These are phyloP conservation scores for Magnusiomyces sp. DNA, from an alignment of 1,139 yeast species.

Conservation along the genomic window DNA sequence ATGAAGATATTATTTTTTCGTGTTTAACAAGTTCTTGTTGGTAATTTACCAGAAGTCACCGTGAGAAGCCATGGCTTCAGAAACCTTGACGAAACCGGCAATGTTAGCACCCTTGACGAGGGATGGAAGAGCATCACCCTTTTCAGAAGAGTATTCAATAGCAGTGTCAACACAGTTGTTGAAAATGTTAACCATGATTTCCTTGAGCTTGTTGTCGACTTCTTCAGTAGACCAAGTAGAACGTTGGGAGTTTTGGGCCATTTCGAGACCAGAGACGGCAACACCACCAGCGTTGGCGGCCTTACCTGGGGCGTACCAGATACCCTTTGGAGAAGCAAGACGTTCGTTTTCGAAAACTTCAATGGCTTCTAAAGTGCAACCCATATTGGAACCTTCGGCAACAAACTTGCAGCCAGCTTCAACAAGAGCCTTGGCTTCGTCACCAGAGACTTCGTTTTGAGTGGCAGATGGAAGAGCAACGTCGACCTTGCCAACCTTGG, in stretches of 20 bases:
- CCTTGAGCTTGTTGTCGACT: conserved; percentile 80
- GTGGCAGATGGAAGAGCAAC: conserved; percentile 98
- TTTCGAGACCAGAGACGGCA: conserved; percentile 95
- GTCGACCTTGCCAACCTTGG: conserved; percentile 82
- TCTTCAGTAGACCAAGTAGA: conserved; percentile 79
- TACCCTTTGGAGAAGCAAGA: conserved; percentile 44
- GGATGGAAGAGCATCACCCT: conserved; percentile 68
- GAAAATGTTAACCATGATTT: conserved; percentile 90
- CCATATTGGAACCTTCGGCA: conserved; percentile 99
- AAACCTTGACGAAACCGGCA: conserved; percentile 97
- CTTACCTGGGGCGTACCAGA: conserved; percentile 99
- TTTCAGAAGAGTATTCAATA: conserved; percentile 63
- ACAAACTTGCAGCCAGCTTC: conserved; percentile 87
- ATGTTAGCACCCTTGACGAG: conserved; percentile 97
- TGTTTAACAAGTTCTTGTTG: too few species aligned
- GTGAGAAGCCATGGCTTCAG: conserved; percentile 95
- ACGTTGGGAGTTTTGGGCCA: conserved; percentile 99
- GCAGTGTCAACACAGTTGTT: conserved; percentile 89
- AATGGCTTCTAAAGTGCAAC: conserved; percentile 95
- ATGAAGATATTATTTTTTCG: too few species aligned
- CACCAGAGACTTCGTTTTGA: conserved; percentile 95
- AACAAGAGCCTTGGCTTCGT: conserved; percentile 89
- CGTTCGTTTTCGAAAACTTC: conserved; percentile 88
- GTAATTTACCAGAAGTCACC: conserved; percentile 61
- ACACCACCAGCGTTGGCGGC: conserved; percentile 99